phyloP scores from a whole-genome alignment of 495 filamentous ascomycete genomes.

The Penicillium robsamsonii region DNA sequence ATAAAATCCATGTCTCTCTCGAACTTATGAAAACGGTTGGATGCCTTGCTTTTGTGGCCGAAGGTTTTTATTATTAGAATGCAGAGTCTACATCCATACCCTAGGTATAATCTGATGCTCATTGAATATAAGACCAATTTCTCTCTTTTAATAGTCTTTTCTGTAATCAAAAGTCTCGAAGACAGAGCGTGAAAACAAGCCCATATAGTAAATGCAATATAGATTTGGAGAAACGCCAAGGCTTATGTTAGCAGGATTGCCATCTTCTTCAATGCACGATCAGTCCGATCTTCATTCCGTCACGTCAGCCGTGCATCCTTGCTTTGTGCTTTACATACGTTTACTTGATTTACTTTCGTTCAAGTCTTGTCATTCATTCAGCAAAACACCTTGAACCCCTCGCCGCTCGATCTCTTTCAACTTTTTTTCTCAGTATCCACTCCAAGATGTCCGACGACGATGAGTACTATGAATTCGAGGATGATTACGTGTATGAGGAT shows the following conservation, averaged over 20 bases:
- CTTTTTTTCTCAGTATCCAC: conserved; percentile 3
- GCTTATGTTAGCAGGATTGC: conserved; percentile 28
- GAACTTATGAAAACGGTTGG: not conserved
- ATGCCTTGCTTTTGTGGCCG: not conserved
- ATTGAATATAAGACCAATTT: not conserved
- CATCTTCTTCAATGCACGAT: conserved; percentile 19
- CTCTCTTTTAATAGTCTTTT: not conserved
- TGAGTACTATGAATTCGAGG: conserved; percentile 47
- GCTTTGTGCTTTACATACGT: conserved; percentile 3
- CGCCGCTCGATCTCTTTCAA: not conserved
- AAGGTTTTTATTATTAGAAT: not conserved
- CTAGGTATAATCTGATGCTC: not conserved
- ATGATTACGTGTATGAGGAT: conserved; percentile 46
- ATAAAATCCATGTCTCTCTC: not conserved
- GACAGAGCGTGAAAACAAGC: not conserved
- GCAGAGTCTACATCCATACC: not conserved
- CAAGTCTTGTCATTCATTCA: not conserved
- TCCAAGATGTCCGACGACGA: conserved; percentile 51
- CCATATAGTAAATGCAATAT: not conserved
- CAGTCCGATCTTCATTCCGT: conserved; percentile 20
- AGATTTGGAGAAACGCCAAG: conserved; percentile 8
- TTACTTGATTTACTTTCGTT: not conserved
- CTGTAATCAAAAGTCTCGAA: not conserved
- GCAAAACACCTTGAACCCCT: not conserved
- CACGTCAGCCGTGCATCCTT: conserved; percentile 6